Evolutionary conservation across 1,139 yeast species (phyloP), one percentile per base, ranked within the genome.

Genomic region (Sugiyamaella castrensis): DNA sequence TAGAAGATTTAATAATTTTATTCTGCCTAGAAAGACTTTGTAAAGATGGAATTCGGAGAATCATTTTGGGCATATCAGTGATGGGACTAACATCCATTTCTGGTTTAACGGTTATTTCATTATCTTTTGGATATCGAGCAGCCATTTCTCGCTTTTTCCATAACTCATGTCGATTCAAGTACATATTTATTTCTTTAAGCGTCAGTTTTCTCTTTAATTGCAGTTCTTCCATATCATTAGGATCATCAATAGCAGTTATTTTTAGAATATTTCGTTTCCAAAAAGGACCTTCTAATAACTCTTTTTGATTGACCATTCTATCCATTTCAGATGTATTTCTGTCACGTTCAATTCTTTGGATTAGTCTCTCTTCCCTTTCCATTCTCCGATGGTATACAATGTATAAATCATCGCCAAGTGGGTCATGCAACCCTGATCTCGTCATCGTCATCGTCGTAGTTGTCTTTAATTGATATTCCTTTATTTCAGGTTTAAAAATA

Each of bases 311-410:
- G 44, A 65, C 72, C 61, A 77, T 71, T 53, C 70, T 75, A 58
- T 74, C 84, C 10, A 79, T 72, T 50, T 82, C 87, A 16, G 71
- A 64, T 45, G 72, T 64, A 16, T 79, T 71, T 51, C 75, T 71
- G 47, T 71, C 73, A 5, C 80, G 65, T 58, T 86, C 95, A 19
- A 75, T 71, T 53, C 76, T 77, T 33, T 79, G 73, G 79, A 83
- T 79, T 36, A 79, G 73, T 48, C 75, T 75, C 61, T 86, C 95
- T 51, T 82, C 84, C 47, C 80, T 79, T 53, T 76, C 79, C 86
- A 84, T 82, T 40, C 76, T 71, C 39, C 75, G 72, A 62, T 84
- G 91, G 58, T 80, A 82, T 0, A 70, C 58, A 1, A 62, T 62
- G 58, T 74, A 85, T 1, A 68, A 40, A 0, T 66, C 68, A 52